phyloP scores from a whole-genome alignment of 2,329 filamentous ascomycete genomes.

The Talaromyces sp. region DNA sequence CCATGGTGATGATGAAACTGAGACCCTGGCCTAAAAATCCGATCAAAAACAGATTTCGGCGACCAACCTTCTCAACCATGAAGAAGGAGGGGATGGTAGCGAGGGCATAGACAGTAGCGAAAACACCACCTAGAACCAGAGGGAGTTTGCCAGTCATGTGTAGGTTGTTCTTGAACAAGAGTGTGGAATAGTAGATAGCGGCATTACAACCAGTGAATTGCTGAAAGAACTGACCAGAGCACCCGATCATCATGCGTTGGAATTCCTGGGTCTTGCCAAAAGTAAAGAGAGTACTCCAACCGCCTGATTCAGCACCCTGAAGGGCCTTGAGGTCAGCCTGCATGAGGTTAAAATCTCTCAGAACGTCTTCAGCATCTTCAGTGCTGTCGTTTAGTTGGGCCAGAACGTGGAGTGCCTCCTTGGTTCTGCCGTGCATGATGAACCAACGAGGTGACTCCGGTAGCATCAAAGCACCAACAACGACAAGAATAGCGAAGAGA shows the following conservation, averaged over 20 bases:
- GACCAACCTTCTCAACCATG: constrained; percentile 45
- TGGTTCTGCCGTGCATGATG: constrained; percentile 44
- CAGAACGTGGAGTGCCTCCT: constrained; percentile 50
- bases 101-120: constrained; percentile 47
- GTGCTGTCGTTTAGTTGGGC: constrained; percentile 55
- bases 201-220: constrained; percentile 52
- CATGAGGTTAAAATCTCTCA: constrained; percentile 12
- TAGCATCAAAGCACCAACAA: not conserved
- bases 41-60: constrained; percentile 27
- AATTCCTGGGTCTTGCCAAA: constrained; percentile 38
- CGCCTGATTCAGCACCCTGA: constrained; percentile 62
- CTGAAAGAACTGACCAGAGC: constrained; percentile 44
- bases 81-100: constrained; percentile 47
- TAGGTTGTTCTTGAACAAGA: constrained; percentile 48
- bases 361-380: constrained; percentile 7
- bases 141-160: constrained; percentile 42
- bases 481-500: not conserved
- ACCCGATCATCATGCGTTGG: constrained; percentile 40
- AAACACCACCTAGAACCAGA: constrained; percentile 51
- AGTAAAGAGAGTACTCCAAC: constrained; percentile 47
- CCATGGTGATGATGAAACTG: constrained; percentile 25
- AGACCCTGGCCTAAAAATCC: constrained; percentile 28
- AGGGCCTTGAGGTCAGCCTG: constrained; percentile 47
- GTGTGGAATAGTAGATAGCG: constrained; percentile 49
- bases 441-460: constrained; percentile 14